Evolutionary conservation across 495 filamentous ascomycete species (phyloP).

Genomic region (Pseudomonodictys pantanalensis): DNA sequence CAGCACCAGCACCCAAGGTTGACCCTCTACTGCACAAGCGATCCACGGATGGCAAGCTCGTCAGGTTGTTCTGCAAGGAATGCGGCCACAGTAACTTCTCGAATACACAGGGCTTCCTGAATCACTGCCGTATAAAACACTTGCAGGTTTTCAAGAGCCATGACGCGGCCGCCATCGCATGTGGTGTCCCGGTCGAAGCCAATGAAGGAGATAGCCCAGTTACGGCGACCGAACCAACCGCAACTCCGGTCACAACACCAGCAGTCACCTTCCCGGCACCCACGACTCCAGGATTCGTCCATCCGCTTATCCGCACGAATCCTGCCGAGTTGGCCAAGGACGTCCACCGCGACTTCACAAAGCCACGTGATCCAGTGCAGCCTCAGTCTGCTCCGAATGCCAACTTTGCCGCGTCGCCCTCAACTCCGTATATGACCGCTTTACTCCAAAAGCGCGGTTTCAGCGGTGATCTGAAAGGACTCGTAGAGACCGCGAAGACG

Average conservation of each 20-base stretch:
- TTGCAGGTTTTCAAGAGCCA: conserved; percentile 88
- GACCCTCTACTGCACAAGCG: conserved; percentile 61
- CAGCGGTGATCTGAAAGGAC: conserved; percentile 30
- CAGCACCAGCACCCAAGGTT: conserved; percentile 42
- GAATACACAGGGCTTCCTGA: conserved; percentile 96
- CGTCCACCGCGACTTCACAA: conserved; percentile 23
- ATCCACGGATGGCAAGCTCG: conserved; percentile 57
- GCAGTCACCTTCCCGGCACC: conserved; percentile 20
- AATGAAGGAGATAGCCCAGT: conserved; percentile 30
- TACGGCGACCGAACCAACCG: conserved; percentile 17
- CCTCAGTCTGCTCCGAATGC: not conserved
- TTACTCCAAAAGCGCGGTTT: conserved; percentile 65
- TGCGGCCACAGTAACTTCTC: conserved; percentile 88
- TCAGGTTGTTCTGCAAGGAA: conserved; percentile 84
- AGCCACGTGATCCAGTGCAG: conserved; percentile 5
- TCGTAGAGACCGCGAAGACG: conserved; percentile 29
- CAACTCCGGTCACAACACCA: conserved; percentile 14
- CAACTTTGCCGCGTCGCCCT: conserved; percentile 59
- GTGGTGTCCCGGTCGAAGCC: conserved; percentile 72
- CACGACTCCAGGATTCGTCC: conserved; percentile 25
- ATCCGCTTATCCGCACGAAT: conserved; percentile 29
- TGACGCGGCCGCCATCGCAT: conserved; percentile 86
- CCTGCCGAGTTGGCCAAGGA: conserved; percentile 22
- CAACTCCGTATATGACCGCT: conserved; percentile 73
- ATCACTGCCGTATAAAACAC: conserved; percentile 95